Evolutionary conservation across 2,329 filamentous ascomycete genomes (phyloP).

Genomic region (Sphaerulina populicola): DNA sequence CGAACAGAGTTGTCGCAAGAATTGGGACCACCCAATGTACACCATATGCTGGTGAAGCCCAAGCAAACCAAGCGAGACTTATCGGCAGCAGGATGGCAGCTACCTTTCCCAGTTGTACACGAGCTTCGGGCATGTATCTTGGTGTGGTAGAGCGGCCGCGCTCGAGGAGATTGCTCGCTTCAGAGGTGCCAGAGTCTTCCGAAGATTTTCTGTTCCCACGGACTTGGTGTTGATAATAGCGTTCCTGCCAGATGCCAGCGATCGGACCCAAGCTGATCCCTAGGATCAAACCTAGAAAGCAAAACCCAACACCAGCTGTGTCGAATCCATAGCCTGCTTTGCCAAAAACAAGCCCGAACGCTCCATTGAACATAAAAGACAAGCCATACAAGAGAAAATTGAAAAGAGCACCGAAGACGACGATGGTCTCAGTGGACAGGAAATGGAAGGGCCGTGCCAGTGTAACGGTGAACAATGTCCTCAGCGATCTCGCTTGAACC

Average conservation of each 20-base stretch:
- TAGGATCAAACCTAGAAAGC: conserved; percentile 32
- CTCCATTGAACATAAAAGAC: conserved; percentile 45
- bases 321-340: conserved; percentile 33
- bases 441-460: conserved; percentile 44
- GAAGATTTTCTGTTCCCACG: conserved; percentile 28
- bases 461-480: conserved; percentile 37
- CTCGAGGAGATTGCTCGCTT: conserved; percentile 30
- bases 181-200: conserved; percentile 9
- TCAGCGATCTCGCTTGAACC: conserved; percentile 34
- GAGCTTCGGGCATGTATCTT: conserved; percentile 37
- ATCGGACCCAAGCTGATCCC: conserved; percentile 40
- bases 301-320: conserved; percentile 17
- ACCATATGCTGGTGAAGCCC: conserved; percentile 31
- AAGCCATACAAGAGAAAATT: conserved; percentile 45
- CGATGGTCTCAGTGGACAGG: conserved; percentile 41
- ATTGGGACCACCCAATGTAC: conserved; percentile 38
- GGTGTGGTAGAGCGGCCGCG: conserved; percentile 28
- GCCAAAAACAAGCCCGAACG: conserved; percentile 45
- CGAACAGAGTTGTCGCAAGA: conserved; percentile 44
- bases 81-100: conserved; percentile 37
- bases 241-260: conserved; percentile 41
- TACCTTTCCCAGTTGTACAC: conserved; percentile 39
- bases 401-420: conserved; percentile 43
- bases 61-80: conserved; percentile 38
- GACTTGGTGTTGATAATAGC: conserved; percentile 36